Conservation (phyloP, 2,329 filamentous ascomycete species). For the Paecilomyces niveus region DNA sequence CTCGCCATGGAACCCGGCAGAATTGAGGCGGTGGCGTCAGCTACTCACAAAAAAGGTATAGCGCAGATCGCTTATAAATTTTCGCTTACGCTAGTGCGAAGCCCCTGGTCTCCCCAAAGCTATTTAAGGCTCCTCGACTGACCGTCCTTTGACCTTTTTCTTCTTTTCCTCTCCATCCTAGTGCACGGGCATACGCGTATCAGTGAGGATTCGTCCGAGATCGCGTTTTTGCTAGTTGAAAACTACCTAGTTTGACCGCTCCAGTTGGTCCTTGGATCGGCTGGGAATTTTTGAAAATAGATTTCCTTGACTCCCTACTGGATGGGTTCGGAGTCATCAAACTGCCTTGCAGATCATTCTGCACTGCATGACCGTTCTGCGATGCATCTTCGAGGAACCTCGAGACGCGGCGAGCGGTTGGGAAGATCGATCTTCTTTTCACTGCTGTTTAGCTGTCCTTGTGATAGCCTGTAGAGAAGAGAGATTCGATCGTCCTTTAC, state of each 20-base stretch:
- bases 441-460: conserved; percentile 25
- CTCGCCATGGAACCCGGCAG: background rate
- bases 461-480: conserved; percentile 34
- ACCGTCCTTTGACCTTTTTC: conserved; percentile 16
- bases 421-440: conserved; percentile 29
- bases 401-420: background rate
- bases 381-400: conserved; percentile 1
- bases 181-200: conserved; percentile 67
- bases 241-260: conserved; percentile 75
- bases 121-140: background rate
- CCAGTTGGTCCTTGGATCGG: conserved; percentile 61
- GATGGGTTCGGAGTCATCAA: background rate
- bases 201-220: conserved; percentile 85
- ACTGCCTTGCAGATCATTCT: background rate
- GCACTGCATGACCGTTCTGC: background rate
- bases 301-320: background rate
- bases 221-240: conserved; percentile 86
- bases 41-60: background rate
- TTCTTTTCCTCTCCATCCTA: conserved; percentile 32
- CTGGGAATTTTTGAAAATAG: conserved; percentile 71
- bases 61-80: background rate
- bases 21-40: background rate
- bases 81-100: background rate
- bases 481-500: conserved; percentile 2
- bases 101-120: background rate